Evolutionary conservation across 169 alveolate genomes (phyloP).

Genomic region (Cryptosporidium bovis): DNA sequence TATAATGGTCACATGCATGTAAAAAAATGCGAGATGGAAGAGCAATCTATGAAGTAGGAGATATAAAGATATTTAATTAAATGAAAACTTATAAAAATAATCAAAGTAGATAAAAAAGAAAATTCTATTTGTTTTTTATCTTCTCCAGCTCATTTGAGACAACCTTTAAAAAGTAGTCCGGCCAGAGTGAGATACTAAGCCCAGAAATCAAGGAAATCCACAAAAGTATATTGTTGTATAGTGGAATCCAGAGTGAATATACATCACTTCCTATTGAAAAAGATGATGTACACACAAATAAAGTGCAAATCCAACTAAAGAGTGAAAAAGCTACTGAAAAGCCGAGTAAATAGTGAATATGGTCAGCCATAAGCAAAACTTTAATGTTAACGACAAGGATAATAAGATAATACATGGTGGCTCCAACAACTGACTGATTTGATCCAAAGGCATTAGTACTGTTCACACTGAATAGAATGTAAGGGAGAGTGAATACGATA

Average conservation of each 20-base stretch:
- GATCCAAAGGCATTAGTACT: conserved; percentile 78
- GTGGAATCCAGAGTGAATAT: conserved; percentile 67
- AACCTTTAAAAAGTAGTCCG: conserved; percentile 58
- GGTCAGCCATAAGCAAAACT: conserved; percentile 78
- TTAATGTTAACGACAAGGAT: conserved; percentile 82
- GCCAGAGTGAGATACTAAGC: conserved; percentile 61
- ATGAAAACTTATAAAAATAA: neutral
- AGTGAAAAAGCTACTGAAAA: conserved; percentile 54
- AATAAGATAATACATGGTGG: conserved; percentile 79
- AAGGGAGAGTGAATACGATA: conserved; percentile 77
- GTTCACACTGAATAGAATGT: conserved; percentile 77
- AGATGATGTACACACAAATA: conserved; percentile 62
- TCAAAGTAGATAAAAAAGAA: neutral
- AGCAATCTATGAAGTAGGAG: neutral
- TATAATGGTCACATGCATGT: too few species aligned
- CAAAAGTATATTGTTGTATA: conserved; percentile 39
- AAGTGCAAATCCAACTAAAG: conserved; percentile 58
- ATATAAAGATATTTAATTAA: conserved; percentile 6
- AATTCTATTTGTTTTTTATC: conserved; percentile 20
- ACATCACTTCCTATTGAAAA: conserved; percentile 67
- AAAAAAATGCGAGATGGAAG: neutral
- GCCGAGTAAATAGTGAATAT: conserved; percentile 61
- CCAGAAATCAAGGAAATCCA: conserved; percentile 62
- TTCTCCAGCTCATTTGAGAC: conserved; percentile 16
- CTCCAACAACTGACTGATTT: conserved; percentile 77